phyloP scores from a whole-genome alignment of 2,329 filamentous ascomycete genomes.

The Cladosporium halotolerans region DNA sequence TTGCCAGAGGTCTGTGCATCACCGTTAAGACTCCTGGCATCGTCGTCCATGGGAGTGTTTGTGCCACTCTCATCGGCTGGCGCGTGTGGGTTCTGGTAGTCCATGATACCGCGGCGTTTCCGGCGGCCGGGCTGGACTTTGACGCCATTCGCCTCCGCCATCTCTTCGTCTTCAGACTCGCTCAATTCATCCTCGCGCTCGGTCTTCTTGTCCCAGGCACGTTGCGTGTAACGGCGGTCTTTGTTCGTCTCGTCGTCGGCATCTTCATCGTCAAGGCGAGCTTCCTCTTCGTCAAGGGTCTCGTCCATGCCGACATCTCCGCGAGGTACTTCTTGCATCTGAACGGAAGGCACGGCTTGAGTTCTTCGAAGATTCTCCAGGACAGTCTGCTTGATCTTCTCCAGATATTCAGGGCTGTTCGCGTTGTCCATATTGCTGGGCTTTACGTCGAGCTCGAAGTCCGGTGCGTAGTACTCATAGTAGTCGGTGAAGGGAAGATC shows the following conservation, averaged over 20 bases:
- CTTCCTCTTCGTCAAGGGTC: conserved; percentile 58
- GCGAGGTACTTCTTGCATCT: conserved; percentile 58
- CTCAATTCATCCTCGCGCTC: conserved; percentile 64
- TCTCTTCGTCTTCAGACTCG: conserved; percentile 84
- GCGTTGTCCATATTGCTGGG: conserved; percentile 69
- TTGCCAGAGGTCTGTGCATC: conserved; percentile 17
- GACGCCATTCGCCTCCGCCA: conserved; percentile 66
- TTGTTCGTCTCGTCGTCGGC: conserved; percentile 80
- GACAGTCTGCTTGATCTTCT: conserved; percentile 61
- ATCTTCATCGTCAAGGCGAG: conserved; percentile 63
- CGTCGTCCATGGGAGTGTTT: conserved; percentile 32
- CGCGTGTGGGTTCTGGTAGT: conserved; percentile 53
- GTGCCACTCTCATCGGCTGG: conserved; percentile 47
- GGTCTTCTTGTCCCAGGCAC: conserved; percentile 71
- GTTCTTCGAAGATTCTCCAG: conserved; percentile 62
- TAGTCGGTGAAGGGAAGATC: conserved; percentile 96
- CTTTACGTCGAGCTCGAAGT: conserved; percentile 63
- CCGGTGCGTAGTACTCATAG: conserved; percentile 71
- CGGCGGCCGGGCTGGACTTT: conserved; percentile 45
- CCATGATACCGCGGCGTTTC: conserved; percentile 54
- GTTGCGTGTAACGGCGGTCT: conserved; percentile 74
- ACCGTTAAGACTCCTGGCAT: conserved; percentile 26
- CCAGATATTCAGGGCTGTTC: conserved; percentile 61
- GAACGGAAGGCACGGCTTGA: conserved; percentile 54
- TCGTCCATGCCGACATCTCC: conserved; percentile 51